Evolutionary conservation across 164 flowering plant species (phyloP).

Genomic region (Sedum album): DNA sequence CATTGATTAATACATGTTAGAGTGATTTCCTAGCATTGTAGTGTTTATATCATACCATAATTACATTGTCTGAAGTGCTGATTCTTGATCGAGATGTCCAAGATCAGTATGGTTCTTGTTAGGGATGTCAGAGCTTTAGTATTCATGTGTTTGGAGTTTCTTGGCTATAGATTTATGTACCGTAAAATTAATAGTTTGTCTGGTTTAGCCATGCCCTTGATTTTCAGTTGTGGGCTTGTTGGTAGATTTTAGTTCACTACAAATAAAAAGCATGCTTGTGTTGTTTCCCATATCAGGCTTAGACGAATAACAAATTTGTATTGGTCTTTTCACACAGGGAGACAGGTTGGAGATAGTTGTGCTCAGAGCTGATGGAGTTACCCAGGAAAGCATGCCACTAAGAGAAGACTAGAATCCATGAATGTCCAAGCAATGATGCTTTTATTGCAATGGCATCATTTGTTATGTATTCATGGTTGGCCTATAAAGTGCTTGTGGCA

Average conservation of each 20-base stretch:
- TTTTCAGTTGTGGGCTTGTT: background rate
- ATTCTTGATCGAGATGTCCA: background rate
- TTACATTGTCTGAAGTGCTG: too few species aligned
- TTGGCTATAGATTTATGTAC: background rate
- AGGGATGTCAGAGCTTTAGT: background rate
- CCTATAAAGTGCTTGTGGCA: background rate
- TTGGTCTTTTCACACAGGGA: constrained; percentile 42
- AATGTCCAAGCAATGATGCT: background rate
- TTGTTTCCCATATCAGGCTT: background rate
- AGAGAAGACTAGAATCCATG: constrained; percentile 52
- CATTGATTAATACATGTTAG: background rate
- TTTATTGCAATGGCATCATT: background rate
- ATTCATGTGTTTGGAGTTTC: background rate
- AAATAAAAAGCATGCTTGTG: background rate
- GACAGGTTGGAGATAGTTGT: constrained; percentile 76
- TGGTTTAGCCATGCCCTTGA: background rate
- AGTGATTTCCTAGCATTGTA: background rate
- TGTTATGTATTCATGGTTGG: background rate
- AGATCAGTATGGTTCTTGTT: background rate
- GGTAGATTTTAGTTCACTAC: background rate
- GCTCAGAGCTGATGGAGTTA: constrained; percentile 55
- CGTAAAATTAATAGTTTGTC: background rate
- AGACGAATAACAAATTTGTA: background rate
- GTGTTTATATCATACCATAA: too few species aligned
- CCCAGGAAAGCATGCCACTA: constrained; percentile 59